These are phyloP conservation scores for Colletotrichum tabaci DNA, from an alignment of 2,329 filamentous ascomycete genomes.

Conservation along the genomic window DNA sequence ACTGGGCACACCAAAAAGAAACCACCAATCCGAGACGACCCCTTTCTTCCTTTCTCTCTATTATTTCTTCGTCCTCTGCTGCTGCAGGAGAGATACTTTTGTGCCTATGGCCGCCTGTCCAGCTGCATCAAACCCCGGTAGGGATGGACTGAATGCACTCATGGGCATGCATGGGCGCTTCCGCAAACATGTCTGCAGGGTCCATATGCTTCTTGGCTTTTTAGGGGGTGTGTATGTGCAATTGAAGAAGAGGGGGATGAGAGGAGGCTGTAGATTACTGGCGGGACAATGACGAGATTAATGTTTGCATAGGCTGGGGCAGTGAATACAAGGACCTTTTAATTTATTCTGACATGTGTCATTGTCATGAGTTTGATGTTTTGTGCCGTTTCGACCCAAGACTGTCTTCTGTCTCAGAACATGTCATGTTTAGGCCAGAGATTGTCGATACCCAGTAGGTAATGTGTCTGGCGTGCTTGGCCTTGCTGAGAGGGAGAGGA, in stretches of 20 bases:
- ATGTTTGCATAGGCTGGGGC: slow-evolving; percentile 30
- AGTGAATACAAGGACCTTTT: slow-evolving; percentile 29
- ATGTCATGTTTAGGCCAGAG: too few species aligned
- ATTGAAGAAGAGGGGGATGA: slow-evolving; percentile 3
- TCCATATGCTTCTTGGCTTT: slow-evolving; percentile 9
- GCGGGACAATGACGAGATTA: slow-evolving; percentile 22
- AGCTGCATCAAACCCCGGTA: background rate
- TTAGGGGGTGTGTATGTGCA: background rate
- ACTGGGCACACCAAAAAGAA: slow-evolving; percentile 30
- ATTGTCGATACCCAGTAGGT: too few species aligned
- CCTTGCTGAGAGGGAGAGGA: too few species aligned
- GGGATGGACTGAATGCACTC: too few species aligned
- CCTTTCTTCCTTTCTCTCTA: background rate
- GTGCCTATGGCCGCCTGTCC: background rate
- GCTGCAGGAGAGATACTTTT: background rate
- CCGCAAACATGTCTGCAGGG: background rate
- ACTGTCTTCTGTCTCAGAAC: too few species aligned
- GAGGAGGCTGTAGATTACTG: slow-evolving; percentile 24
- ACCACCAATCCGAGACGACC: slow-evolving; percentile 23
- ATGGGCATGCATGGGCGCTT: background rate
- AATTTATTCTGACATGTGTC: background rate
- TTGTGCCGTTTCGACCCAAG: too few species aligned
- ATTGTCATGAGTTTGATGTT: too few species aligned
- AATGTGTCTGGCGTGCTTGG: too few species aligned
- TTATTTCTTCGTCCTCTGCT: background rate